A percentile compares a stretch with the other conserved stretches of the same genome.
phyloP scores from a whole-genome alignment of 2,329 filamentous ascomycete genomes.

The Scedosporium apiospermum region DNA sequence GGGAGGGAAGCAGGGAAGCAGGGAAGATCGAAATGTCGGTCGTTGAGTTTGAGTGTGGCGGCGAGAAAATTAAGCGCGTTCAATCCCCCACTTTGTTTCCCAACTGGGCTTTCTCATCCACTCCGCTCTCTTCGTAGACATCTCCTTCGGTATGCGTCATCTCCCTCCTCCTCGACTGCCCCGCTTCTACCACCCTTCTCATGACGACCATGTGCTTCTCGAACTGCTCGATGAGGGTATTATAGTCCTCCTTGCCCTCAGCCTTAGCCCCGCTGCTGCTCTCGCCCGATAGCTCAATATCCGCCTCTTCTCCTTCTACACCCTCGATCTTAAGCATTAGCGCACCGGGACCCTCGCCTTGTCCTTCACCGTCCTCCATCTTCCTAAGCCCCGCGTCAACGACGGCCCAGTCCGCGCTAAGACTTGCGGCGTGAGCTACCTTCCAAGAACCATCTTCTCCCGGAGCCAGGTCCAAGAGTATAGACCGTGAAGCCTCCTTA shows the following conservation, averaged over 20 bases:
- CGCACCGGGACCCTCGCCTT: conserved; percentile 24
- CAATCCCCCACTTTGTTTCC: neutral
- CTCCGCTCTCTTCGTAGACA: neutral
- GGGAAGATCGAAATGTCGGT: neutral
- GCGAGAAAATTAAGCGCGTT: neutral
- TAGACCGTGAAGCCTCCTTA: conserved; percentile 26
- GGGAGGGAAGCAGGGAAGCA: neutral
- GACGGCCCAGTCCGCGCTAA: conserved; percentile 65
- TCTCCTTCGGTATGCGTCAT: neutral
- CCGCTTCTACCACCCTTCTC: conserved; percentile 43
- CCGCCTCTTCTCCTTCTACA: conserved; percentile 21
- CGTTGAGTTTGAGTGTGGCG: neutral
- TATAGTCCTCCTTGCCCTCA: conserved; percentile 36
- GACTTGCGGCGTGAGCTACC: conserved; percentile 60
- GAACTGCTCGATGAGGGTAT: conserved; percentile 45
- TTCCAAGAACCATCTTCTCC: conserved; percentile 31
- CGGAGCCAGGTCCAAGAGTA: conserved; percentile 46
- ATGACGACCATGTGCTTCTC: conserved; percentile 46
- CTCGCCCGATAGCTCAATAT: conserved; percentile 5
- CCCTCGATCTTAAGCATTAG: conserved; percentile 58
- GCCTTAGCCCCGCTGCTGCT: conserved; percentile 11
- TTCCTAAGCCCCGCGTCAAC: conserved; percentile 35
- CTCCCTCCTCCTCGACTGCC: conserved; percentile 18
- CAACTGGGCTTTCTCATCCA: conserved; percentile 8
- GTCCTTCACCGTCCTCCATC: conserved; percentile 25